Evolutionary conservation across 2,329 filamentous ascomycete species (phyloP), one percentile per base, ranked within the genome.

Genomic region (Exophiala calicioides): DNA sequence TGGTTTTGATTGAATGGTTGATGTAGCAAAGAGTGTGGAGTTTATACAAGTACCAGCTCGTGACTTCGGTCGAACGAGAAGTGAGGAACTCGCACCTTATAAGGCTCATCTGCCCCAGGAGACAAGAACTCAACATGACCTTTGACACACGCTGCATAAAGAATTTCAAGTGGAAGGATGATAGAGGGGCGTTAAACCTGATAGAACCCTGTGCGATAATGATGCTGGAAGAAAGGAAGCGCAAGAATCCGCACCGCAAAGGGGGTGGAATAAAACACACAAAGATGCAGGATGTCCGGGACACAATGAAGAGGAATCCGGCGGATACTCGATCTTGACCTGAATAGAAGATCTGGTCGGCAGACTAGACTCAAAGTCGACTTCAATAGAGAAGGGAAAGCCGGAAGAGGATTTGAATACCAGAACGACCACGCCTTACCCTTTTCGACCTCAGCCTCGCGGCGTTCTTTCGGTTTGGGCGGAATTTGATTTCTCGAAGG

Each of bases 321-420:
- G 21, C 19, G 35, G 36, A 48, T 36, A 13, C 44, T 29, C 18
- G 16, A 52, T 41, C 6, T 38, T 36, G 49, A 33, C 35, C 34
- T 52, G 38, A 52, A 52, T 49, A 52, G 20, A 23, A 30, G 12
- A 16, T 10, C 10, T 19, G 7, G 19, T 15, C 3, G 19, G 7
- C 4, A 15, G 29, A 26, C 44, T 46, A 43, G 36, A 31, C 45
- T 35, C 31, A 32, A 49, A 41, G 29, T 47, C 21, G 41, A 42
- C 33, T 18, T 52, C 31, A 49, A 52, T 46, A 49, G 37, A 37
- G 21, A n/a, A 13, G 16, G 12, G 16, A 29, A 41, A 13, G 36
- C 36, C 44, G 44, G 35, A 47, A 40, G 20, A 29, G 30, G 8
- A 39, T 36, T 13, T 47, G 26, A 47, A 47, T 47, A 47, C n/a